Evolutionary conservation across 805 yeast genomes (phyloP).

Genomic region (Komagataella ulmi): DNA sequence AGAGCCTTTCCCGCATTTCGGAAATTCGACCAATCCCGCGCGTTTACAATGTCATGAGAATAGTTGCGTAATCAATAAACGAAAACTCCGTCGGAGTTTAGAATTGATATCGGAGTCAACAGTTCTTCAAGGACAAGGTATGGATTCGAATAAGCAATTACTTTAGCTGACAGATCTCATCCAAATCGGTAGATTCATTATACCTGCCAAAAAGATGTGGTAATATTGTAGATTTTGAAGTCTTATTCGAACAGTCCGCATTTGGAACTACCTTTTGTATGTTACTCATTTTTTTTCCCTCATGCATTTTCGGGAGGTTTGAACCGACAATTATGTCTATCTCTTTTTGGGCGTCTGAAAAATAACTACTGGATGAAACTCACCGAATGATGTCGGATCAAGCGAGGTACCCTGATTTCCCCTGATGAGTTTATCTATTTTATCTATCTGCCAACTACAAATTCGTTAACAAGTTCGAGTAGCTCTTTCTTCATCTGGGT

Average conservation of each 20-base stretch:
- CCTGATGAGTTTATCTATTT: not conserved
- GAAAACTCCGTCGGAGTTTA: not conserved
- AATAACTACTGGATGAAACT: not conserved
- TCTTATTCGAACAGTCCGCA: no score
- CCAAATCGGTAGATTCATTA: no score
- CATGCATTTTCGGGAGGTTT: not conserved
- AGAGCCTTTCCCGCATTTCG: not conserved
- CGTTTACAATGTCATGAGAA: not conserved
- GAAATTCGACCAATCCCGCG: not conserved
- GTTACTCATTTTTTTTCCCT: not conserved
- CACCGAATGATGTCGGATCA: not conserved
- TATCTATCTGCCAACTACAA: not conserved
- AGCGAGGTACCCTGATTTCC: not conserved
- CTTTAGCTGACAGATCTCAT: no score
- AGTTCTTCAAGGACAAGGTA: not conserved
- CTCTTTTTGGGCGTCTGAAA: not conserved
- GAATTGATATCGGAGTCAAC: not conserved
- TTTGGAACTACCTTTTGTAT: no score
- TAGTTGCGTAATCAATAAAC: not conserved
- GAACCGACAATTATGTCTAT: no score
- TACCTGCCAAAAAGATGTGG: not conserved
- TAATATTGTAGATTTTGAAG: not conserved
- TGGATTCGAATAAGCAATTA: no score
- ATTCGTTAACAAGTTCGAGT: not conserved
- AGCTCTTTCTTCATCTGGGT: not conserved